A percentile compares a stretch with the other conserved stretches of the same genome.
Conservation (phyloP, 2,329 filamentous ascomycete species). For the Ophiosphaerella herpotricha region DNA sequence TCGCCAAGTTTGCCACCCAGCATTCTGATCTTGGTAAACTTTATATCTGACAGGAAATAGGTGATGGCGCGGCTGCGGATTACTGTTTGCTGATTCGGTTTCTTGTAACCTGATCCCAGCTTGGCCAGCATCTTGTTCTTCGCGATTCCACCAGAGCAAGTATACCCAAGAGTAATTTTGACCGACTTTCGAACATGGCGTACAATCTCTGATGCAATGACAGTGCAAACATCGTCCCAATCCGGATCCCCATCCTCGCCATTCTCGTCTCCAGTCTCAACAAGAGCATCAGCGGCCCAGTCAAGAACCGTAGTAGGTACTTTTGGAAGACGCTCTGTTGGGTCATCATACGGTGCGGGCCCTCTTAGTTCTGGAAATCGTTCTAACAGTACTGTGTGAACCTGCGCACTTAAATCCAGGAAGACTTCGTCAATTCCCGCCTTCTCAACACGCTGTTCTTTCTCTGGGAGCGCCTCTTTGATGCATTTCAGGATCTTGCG, state of each 20-base stretch:
- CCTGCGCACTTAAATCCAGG: constrained; percentile 83
- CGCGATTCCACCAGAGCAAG: constrained; percentile 87
- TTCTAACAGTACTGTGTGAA: constrained; percentile 75
- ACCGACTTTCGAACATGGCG: constrained; percentile 73
- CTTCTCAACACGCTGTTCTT: constrained; percentile 81
- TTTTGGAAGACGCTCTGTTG: constrained; percentile 70
- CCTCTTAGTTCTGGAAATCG: constrained; percentile 74
- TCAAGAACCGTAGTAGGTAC: constrained; percentile 76
- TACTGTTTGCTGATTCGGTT: constrained; percentile 94
- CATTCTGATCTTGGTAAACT: constrained; percentile 93
- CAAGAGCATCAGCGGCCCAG: constrained; percentile 81
- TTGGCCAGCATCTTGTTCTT: constrained; percentile 96
- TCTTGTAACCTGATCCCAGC: constrained; percentile 86
- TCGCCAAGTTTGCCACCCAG: constrained; percentile 95
- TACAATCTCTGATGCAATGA: constrained; percentile 88
- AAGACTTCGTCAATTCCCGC: constrained; percentile 96
- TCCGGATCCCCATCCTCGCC: constrained; percentile 81
- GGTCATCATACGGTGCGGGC: constrained; percentile 74
- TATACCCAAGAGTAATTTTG: constrained; percentile 75
- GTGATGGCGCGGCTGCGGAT: constrained; percentile 82
- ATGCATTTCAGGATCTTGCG: constrained; percentile 79
- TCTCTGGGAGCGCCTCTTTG: constrained; percentile 70
- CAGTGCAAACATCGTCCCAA: constrained; percentile 92
- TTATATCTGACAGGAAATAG: constrained; percentile 80
- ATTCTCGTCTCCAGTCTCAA: constrained; percentile 76